Evolutionary conservation across 305 asterid genomes (phyloP), one percentile per base, ranked within the genome.

Genomic region (Andrographis paniculata): DNA sequence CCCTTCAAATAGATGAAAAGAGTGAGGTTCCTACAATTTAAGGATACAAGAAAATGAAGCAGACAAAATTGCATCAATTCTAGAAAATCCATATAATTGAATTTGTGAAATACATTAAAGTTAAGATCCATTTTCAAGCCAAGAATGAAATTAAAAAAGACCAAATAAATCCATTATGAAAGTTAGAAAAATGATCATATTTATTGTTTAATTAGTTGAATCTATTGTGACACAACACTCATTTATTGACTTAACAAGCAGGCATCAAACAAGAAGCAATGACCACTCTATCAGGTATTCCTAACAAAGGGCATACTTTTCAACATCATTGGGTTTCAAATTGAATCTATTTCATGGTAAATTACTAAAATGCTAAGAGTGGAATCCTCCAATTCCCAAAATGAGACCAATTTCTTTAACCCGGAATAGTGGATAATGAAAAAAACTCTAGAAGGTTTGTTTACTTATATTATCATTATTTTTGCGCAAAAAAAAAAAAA

Each of bases 1-100:
- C 98, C 98, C 98, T 89, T 85, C 88, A 85, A 80, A 85, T 70
- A 89, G 77, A 85, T 66, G 76, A 82, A 85, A 79, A 77, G 74
- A 65, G 86, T 82, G 68, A 89, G 95, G 82, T 62, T 85, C 93
- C 82, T 79, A 79, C 80, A 82, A 70, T 72, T 69, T 74, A 71
- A 56, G 37, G 75, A 65, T 66, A 52, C 73, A 69, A 56, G 59
- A 61, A 51, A 62, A 76, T 65, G 70, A 80, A 69, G 59, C 45
- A 45, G 53, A 63, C 55, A 68, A 45, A 30, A 50, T 48, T 57
- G 47, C 40, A 23, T 31, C 13, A 47, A 55, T 21, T 28, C 24
- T 50, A 46, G 14, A 49, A 45, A 28, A 3, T 20, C 30, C 42
- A 50, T 49, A 53, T 52, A 50, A 27, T 36, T 30, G 42, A 52